phyloP scores from a whole-genome alignment of 495 filamentous ascomycete genomes.

The Talaromyces stipitatus region DNA sequence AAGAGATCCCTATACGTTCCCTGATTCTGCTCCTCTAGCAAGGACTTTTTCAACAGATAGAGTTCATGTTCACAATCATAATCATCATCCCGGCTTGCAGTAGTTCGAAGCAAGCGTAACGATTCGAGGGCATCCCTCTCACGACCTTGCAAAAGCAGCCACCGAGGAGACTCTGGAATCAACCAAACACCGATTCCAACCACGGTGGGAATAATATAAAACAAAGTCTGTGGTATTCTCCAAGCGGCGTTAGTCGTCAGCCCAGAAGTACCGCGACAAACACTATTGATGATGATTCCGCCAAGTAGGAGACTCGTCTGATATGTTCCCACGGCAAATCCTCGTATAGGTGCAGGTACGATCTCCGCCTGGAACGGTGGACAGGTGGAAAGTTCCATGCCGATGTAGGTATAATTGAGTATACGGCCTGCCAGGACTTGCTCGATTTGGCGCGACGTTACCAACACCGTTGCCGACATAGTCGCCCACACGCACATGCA shows the following conservation, averaged over 20 bases:
- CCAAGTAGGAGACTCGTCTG: constrained; percentile 18
- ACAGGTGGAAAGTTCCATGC: constrained; percentile 26
- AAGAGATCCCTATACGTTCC: constrained; percentile 23
- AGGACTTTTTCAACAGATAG: constrained; percentile 1
- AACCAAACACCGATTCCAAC: constrained; percentile 22
- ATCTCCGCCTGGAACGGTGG: constrained; percentile 25
- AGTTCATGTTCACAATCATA: constrained; percentile 14
- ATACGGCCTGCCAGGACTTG: constrained; percentile 26
- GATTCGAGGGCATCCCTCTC: constrained; percentile 18
- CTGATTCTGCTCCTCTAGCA: constrained; percentile 12
- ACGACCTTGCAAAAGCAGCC: constrained; percentile 23
- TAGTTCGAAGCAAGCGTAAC: constrained; percentile 11
- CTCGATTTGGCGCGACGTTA: constrained; percentile 19
- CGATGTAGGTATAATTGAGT: constrained; percentile 29
- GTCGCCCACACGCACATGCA: constrained; percentile 26
- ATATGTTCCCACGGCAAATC: constrained; percentile 26
- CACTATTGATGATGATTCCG: constrained; percentile 21
- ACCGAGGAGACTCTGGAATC: constrained; percentile 25
- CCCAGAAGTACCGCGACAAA: constrained; percentile 19
- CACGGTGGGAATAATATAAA: constrained; percentile 20
- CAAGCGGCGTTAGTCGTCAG: constrained; percentile 19
- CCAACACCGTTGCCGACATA: constrained; percentile 20
- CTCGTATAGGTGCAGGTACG: constrained; percentile 23
- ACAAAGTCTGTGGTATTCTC: constrained; percentile 22
- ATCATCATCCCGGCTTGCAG: background rate